Evolutionary conservation across 164 flowering plant genomes (phyloP).

Genomic region (Nymphaea colorata): DNA sequence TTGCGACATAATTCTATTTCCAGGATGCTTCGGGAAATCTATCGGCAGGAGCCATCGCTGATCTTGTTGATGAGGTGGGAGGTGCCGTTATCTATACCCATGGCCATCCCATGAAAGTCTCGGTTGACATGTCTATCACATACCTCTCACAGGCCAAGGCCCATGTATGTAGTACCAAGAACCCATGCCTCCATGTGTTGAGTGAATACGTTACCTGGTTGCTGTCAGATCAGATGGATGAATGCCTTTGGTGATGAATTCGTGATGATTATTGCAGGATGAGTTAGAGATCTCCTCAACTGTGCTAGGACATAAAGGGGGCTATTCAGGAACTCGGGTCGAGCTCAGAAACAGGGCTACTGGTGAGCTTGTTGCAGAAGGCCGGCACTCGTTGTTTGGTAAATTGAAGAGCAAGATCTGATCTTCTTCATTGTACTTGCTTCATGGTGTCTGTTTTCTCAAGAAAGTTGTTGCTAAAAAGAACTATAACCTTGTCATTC

Average conservation of each 20-base stretch:
- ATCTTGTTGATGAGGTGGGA: slow-evolving; percentile 71
- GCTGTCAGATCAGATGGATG: no score
- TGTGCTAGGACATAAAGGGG: slow-evolving; percentile 40
- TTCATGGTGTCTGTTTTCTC: background rate
- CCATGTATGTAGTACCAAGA: slow-evolving; percentile 31
- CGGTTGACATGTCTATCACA: slow-evolving; percentile 78
- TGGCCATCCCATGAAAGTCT: slow-evolving; percentile 49
- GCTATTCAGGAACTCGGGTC: slow-evolving; percentile 40
- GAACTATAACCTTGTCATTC: background rate
- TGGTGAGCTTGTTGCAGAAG: slow-evolving; percentile 63
- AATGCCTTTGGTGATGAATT: no score
- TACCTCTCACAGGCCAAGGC: slow-evolving; percentile 49
- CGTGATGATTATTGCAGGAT: slow-evolving; percentile 29
- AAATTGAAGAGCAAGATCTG: slow-evolving; percentile 37
- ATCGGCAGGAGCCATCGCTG: slow-evolving; percentile 59
- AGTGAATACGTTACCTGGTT: no score
- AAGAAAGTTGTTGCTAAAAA: background rate
- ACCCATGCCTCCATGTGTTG: background rate
- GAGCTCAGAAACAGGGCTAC: slow-evolving; percentile 40
- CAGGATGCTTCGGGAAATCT: slow-evolving; percentile 62
- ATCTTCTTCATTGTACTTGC: background rate
- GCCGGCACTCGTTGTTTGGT: slow-evolving; percentile 55
- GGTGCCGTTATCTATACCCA: slow-evolving; percentile 34
- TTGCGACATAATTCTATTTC: slow-evolving; percentile 3
- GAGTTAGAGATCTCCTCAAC: slow-evolving; percentile 51